phyloP scores from a whole-genome alignment of 495 filamentous ascomycete genomes.

The Talaromyces thailandensis region DNA sequence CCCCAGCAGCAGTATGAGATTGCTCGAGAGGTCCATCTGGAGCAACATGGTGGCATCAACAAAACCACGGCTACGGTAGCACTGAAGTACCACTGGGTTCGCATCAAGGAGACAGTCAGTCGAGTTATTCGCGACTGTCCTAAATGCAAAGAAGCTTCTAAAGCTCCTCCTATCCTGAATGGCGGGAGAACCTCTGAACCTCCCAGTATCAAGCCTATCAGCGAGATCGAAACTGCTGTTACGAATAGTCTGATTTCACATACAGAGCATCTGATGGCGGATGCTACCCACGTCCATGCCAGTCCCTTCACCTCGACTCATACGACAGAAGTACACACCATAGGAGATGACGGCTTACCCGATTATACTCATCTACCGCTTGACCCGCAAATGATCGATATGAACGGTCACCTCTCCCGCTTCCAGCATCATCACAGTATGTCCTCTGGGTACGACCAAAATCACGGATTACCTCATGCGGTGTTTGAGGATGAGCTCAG shows the following conservation, averaged over 20 bases:
- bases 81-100: slow-evolving; percentile 94
- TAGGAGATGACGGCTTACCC: slow-evolving; percentile 21
- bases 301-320: slow-evolving; percentile 27
- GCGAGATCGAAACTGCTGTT: slow-evolving; percentile 16
- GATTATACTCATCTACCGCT: slow-evolving; percentile 33
- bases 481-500: slow-evolving; percentile 35
- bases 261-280: slow-evolving; percentile 22
- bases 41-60: slow-evolving; percentile 91
- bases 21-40: slow-evolving; percentile 62
- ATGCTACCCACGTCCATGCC: slow-evolving; percentile 20
- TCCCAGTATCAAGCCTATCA: slow-evolving; percentile 7
- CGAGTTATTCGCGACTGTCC: slow-evolving; percentile 87
- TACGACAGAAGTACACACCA: slow-evolving; percentile 17
- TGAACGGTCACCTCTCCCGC: slow-evolving; percentile 29
- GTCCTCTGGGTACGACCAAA: slow-evolving; percentile 21
- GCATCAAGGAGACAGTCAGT: slow-evolving; percentile 96
- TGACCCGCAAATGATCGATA: slow-evolving; percentile 37
- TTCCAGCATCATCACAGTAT: slow-evolving; percentile 31
- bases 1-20: slow-evolving; percentile 89
- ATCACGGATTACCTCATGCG: slow-evolving; percentile 18
- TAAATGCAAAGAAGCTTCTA: slow-evolving; percentile 78
- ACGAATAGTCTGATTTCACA: slow-evolving; percentile 9
- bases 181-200: slow-evolving; percentile 10
- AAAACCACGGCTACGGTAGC: slow-evolving; percentile 94
- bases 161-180: slow-evolving; percentile 32